Base-by-base conservation (phyloP, 208 protist genomes). In the Trypanosoma mega region DNA sequence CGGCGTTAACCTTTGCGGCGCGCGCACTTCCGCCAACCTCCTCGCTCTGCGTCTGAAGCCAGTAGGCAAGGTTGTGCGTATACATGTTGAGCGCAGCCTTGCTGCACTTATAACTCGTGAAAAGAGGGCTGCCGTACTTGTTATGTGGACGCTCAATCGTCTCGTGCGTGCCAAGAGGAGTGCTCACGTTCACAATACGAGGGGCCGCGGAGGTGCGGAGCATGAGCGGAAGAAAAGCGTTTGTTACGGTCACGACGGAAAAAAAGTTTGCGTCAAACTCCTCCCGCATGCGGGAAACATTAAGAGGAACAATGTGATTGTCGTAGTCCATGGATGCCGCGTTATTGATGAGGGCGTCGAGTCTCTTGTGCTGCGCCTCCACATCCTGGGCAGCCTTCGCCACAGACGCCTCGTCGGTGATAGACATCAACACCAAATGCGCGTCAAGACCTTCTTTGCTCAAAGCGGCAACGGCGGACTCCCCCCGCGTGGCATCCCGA, bases 61-160 rank as follows among this genome's bases (percentile, higher is more conserved):
- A 69, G 29, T 67, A 46, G 16, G 79, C 81, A 27, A 89, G 69
- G 54, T 79, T 81, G 52, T 77, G 73, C n/a, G 85, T 89, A 74
- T 92, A 87, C 79, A 89, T 86, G 68, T 92, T 92, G 31, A 92
- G 61, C 21, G 82, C 81, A n/a, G 85, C 69, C 70, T 89, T 92
- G 21, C 76, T 83, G 21, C 73, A 61, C 30, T 68, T 82, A 69
- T 89, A 92, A 1, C 78, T 56, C 12, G 54, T 62, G 21, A 68
- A 68, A 30, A 56, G 37, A n/a, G 65, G 56, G 24, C 45, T 63
- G 43, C 24, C 41, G 56, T 72, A 72, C 73, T 72, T 74, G 65
- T 82, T 86, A 47, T 78, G 66, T 33, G 80, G 80, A 21, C 61
- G 54, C 23, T 80, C 80, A 46, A 81, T 69, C 12, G 44, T 33